Base-by-base conservation (phyloP, 192 early-diverging fungal genomes). In the Backusella morwellensis region DNA sequence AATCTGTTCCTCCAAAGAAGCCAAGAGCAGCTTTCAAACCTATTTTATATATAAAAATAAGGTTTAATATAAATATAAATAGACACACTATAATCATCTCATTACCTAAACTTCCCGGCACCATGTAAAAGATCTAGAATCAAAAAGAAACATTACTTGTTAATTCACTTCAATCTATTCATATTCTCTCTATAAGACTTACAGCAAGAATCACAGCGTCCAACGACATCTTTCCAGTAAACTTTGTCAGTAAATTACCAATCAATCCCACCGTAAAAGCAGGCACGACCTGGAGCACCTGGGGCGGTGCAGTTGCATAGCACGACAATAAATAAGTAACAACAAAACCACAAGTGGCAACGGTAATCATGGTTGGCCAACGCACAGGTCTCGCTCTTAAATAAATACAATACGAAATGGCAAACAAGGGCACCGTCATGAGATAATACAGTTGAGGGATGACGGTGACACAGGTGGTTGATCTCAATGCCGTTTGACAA, bases 131-230 rank as follows among this genome's bases (percentile, higher is more conserved):
- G 4, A 63, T 63, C 56, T 63, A 63, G 11, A 40, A 54, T 8
- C 12, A 32, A 0, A 26, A 56, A 29, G 0, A 26, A 12, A 63
- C 0, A 63, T 14, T 59, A 8, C 23, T 63, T 63, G 29, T 23
- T 26, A 63, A 23, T n/a, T 11, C 6, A 11, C 19, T n/a, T 63
- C 21, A 59, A 14, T 29, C 9, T 59, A 59, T 2, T 14, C 8
- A 21, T 44, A 42, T 40, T 29, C 21, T 29, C 21, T 26, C 11
- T 4, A 4, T 9, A 19, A 1, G 4, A 50, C 56, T 63, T 77
- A 98, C 91, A 5, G 92, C 95, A 38, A 91, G 89, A 36, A 97
- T 81, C 9, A 96, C 94, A 6, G 93, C 92, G 69, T 93, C 94
- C 81, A 98, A 90, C 6, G 93, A 93, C 44, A 93, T 87, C 42